These are phyloP conservation scores for Alternaria tenuissima DNA, from an alignment of 2,329 filamentous ascomycete species.

Conservation along the genomic window DNA sequence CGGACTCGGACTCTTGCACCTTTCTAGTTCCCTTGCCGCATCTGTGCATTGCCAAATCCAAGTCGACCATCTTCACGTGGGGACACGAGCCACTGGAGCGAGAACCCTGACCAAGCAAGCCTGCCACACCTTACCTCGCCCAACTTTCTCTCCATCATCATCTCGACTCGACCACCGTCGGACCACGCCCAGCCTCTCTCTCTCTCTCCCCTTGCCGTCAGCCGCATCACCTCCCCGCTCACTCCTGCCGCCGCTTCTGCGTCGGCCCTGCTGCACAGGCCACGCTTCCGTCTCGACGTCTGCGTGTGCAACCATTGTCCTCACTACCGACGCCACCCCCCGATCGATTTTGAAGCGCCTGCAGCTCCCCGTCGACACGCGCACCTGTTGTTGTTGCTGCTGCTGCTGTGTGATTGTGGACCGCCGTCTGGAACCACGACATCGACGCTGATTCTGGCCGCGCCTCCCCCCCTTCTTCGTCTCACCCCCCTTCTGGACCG, in stretches of 20 bases:
- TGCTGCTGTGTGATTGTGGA: conserved; percentile 27
- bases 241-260: conserved; percentile 30
- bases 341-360: conserved; percentile 36
- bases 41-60: conserved; percentile 6
- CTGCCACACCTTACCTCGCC: conserved; percentile 14
- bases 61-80: conserved; percentile 34
- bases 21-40: background rate
- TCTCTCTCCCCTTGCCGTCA: background rate
- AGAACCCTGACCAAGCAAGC: conserved; percentile 11
- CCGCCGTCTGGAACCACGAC: conserved; percentile 28
- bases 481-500: conserved; percentile 22
- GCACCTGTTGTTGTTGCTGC: conserved; percentile 19
- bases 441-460: conserved; percentile 17
- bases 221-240: conserved; percentile 22
- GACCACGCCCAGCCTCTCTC: conserved; percentile 5
- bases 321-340: conserved; percentile 17
- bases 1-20: background rate
- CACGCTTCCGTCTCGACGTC: conserved; percentile 28
- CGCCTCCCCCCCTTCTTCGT: conserved; percentile 16
- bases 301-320: conserved; percentile 34
- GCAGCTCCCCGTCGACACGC: conserved; percentile 41
- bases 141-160: conserved; percentile 8
- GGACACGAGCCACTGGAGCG: conserved; percentile 31
- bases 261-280: conserved; percentile 33
- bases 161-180: conserved; percentile 8